phyloP scores from a whole-genome alignment of 1,139 yeast genomes.

The Yamadazyma jaroonii region DNA sequence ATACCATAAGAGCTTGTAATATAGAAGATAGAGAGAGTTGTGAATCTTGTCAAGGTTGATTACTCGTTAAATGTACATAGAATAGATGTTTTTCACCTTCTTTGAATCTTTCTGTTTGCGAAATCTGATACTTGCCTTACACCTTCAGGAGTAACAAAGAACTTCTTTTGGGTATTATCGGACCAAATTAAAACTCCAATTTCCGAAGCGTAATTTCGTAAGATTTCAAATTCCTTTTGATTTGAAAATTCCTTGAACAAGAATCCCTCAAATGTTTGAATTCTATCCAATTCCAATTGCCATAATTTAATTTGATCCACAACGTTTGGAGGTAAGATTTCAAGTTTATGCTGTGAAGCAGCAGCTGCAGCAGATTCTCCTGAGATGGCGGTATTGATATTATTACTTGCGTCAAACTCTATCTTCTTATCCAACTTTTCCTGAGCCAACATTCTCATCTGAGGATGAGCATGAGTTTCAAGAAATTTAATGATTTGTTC shows the following conservation, averaged over 20 bases:
- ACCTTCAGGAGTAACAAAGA: constrained; percentile 83
- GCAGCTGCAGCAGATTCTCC: constrained; percentile 42
- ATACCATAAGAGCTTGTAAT: constrained; percentile 39
- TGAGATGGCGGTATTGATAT: constrained; percentile 48
- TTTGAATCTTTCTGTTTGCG: constrained; percentile 55
- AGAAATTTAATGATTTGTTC: constrained; percentile 89
- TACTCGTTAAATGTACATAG: constrained; percentile 8
- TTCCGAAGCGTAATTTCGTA: constrained; percentile 80
- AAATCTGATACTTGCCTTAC: constrained; percentile 82
- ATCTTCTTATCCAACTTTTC: constrained; percentile 63
- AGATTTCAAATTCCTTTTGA: constrained; percentile 70
- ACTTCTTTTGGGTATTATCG: constrained; percentile 67
- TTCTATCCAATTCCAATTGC: constrained; percentile 95
- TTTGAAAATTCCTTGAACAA: constrained; percentile 81
- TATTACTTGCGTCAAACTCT: constrained; percentile 60
- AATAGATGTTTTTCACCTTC: constrained; percentile 1
- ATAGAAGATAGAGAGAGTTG: constrained; percentile 35
- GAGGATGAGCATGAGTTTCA: constrained; percentile 93
- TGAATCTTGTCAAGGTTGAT: constrained; percentile 46
- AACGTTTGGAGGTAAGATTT: constrained; percentile 88
- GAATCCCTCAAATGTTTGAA: constrained; percentile 84
- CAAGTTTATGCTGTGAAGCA: constrained; percentile 46
- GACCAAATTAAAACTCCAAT: constrained; percentile 89
- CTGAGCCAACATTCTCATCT: constrained; percentile 73
- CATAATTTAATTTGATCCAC: constrained; percentile 93